These are phyloP conservation scores for Eucalyptus marginata DNA, from an alignment of 345 rosid genomes.

Conservation along the genomic window DNA sequence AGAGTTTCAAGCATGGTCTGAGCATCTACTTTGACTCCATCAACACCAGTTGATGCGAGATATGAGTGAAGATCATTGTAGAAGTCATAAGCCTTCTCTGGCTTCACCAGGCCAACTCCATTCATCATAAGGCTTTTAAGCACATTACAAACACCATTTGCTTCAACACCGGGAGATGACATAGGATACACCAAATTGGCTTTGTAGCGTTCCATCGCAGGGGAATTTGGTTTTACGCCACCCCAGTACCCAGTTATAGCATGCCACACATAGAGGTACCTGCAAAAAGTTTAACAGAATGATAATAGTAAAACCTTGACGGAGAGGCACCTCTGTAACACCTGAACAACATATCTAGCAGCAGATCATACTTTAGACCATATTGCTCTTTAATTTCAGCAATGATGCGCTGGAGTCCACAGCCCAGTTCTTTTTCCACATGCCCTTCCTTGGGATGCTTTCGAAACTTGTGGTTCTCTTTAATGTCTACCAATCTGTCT, in stretches of 20 bases:
- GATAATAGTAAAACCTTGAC: background rate
- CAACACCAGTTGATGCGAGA: conserved; percentile 1
- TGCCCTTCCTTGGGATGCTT: background rate
- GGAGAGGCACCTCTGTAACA: background rate
- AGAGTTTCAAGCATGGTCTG: conserved; percentile 2
- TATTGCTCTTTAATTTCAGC: conserved; percentile 16
- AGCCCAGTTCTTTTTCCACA: background rate
- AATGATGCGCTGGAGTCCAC: conserved; percentile 14
- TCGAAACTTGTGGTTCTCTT: conserved; percentile 17
- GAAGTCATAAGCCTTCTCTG: conserved; percentile 5
- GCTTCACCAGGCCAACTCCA: conserved; percentile 9
- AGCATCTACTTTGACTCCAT: conserved; percentile 19
- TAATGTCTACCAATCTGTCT: background rate
- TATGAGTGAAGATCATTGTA: conserved; percentile 12
- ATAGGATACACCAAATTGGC: background rate
- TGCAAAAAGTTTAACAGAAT: background rate
- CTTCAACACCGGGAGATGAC: background rate
- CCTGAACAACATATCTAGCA: background rate
- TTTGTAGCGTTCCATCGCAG: background rate
- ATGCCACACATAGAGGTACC: conserved; percentile 16
- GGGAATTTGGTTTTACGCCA: conserved; percentile 2
- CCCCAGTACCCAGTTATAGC: conserved; percentile 18
- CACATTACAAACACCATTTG: background rate
- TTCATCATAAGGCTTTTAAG: background rate
- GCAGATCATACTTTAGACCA: conserved; percentile 4